A percentile compares a stretch with the other conserved stretches of the same genome.
Conservation (phyloP, 306 rosid genomes). For the Acmispon strigosus region DNA sequence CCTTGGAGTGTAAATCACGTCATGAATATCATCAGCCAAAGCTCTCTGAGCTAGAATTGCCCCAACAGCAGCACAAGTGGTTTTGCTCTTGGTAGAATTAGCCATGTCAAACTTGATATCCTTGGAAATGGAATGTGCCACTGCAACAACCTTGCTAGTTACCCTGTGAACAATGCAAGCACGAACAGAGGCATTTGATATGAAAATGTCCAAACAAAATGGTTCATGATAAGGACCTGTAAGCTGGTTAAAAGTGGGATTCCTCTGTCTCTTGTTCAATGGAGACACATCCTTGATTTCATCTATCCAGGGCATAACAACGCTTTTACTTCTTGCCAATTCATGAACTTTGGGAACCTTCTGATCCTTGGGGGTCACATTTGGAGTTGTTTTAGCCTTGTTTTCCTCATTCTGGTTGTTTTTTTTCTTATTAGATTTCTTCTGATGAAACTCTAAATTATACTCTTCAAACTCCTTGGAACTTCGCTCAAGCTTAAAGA, state of each 20-base stretch:
- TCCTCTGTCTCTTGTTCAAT: constrained; percentile 53
- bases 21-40: constrained; percentile 85
- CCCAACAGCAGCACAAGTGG: constrained; percentile 86
- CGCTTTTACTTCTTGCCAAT: constrained; percentile 8
- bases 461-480: constrained; percentile 89
- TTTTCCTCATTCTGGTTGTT: constrained; percentile 19
- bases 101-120: constrained; percentile 70
- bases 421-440: constrained; percentile 46
- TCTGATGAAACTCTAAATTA: constrained; percentile 58
- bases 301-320: neutral
- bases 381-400: constrained; percentile 18
- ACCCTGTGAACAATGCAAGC: constrained; percentile 74
- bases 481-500: constrained; percentile 67
- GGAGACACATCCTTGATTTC: constrained; percentile 16
- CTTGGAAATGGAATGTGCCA: constrained; percentile 85
- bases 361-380: constrained; percentile 11
- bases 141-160: constrained; percentile 81
- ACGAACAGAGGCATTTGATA: constrained; percentile 82
- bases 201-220: constrained; percentile 79
- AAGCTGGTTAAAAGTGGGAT: constrained; percentile 68
- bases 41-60: constrained; percentile 79
- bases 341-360: neutral
- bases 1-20: constrained; percentile 75
- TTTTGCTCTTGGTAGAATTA: constrained; percentile 53
- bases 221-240: constrained; percentile 85